These are phyloP conservation scores for Aspergillus pseudoviridinutans DNA, from an alignment of 2,329 filamentous ascomycete species.

Conservation along the genomic window DNA sequence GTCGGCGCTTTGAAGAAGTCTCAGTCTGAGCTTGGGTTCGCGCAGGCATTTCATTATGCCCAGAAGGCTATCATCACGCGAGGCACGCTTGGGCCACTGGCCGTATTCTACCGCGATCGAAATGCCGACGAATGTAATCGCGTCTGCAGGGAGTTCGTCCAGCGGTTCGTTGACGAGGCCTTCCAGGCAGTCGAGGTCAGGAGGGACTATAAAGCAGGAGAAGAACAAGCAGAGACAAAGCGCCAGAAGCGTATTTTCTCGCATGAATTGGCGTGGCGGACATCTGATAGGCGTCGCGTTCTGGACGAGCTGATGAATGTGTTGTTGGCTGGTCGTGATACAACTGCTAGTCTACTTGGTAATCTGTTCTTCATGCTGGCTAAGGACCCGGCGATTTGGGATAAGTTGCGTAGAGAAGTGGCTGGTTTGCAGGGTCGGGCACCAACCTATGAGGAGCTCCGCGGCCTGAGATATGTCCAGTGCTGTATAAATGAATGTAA, in stretches of 20 bases:
- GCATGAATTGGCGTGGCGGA: slow-evolving; percentile 51
- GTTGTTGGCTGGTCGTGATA: slow-evolving; percentile 37
- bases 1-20: slow-evolving; percentile 41
- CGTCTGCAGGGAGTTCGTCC: slow-evolving; percentile 1
- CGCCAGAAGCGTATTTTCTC: slow-evolving; percentile 49
- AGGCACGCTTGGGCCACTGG: slow-evolving; percentile 21
- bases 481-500: slow-evolving; percentile 9
- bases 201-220: too few species aligned
- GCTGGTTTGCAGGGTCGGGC: neutral
- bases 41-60: slow-evolving; percentile 34
- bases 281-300: slow-evolving; percentile 43
- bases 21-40: slow-evolving; percentile 21
- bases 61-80: slow-evolving; percentile 24
- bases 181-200: slow-evolving; percentile 9
- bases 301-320: slow-evolving; percentile 46
- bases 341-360: slow-evolving; percentile 33
- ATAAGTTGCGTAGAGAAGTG: slow-evolving; percentile 20
- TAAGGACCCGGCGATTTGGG: slow-evolving; percentile 23
- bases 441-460: slow-evolving; percentile 8
- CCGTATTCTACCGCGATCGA: slow-evolving; percentile 12
- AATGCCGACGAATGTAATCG: slow-evolving; percentile 17
- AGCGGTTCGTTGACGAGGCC: slow-evolving; percentile 13
- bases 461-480: slow-evolving; percentile 1
- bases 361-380: slow-evolving; percentile 32
- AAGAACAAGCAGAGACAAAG: neutral